Percentiles rank a stretch among this genome's conserved stretches.
These are phyloP conservation scores for Dothideomycetidae sp. DNA, from an alignment of 2,329 filamentous ascomycete genomes.

Conservation along the genomic window DNA sequence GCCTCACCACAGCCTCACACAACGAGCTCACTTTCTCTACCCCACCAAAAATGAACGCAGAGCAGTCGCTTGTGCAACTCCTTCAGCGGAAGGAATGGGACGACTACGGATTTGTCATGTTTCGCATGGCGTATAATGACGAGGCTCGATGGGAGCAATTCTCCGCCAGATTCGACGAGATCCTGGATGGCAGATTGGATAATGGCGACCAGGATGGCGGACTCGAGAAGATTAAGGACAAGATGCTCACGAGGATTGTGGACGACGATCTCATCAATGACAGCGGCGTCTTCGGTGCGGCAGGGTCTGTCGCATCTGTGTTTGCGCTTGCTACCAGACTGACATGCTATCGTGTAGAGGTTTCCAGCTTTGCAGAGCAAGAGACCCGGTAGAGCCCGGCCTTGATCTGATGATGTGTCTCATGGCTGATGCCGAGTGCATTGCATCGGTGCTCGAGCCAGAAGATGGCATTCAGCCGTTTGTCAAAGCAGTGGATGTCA, in stretches of 20 bases:
- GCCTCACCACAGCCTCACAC: too few relatives aligned
- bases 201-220: not conserved
- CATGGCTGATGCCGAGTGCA: not conserved
- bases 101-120: not conserved
- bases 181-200: not conserved
- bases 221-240: not conserved
- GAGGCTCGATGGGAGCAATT: not conserved
- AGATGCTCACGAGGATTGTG: not conserved
- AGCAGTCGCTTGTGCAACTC: not conserved
- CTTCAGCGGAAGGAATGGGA: not conserved
- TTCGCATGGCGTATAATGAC: not conserved
- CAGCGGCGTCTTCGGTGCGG: not conserved
- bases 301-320: not conserved
- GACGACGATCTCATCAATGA: not conserved
- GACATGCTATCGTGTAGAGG: not conserved
- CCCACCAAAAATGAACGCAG: too few relatives aligned
- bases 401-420: not conserved
- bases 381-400: not conserved
- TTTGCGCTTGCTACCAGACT: not conserved
- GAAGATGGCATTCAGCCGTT: not conserved
- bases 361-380: not conserved
- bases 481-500: not conserved
- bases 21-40: too few relatives aligned
- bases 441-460: not conserved
- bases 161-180: not conserved